Evolutionary conservation across 768 basidiomycete genomes (phyloP), one percentile per base, ranked within the genome.

Genomic region (Lactarius evosmus): DNA sequence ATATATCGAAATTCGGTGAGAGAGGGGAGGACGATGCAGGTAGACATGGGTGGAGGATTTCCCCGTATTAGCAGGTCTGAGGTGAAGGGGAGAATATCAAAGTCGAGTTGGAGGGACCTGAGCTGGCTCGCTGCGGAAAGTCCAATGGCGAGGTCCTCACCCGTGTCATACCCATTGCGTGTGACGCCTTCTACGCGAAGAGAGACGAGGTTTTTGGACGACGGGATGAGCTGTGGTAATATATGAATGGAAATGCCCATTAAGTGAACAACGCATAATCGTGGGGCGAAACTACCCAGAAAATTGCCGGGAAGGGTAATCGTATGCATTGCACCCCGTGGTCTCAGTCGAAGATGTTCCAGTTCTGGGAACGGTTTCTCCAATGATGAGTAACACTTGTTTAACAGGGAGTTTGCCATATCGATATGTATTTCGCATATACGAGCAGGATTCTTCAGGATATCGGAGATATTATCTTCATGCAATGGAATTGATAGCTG

Each of bases 181-280:
- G 52, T 40, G 16, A 55, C 34, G 6, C 41, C 12, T 17, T 46
- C 53, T 11, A 61, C 40, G 12, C 41, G 53, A 55, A 61, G 52
- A 19, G 60, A 61, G 7, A 17, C 22, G 17, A 61, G 11, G 40
- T 55, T 30, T 22, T 19, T 40, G 17, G 60, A 54, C 2, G 32
- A 54, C 4, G 44, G 46, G 33, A 61, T 40, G 41, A 55, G 41
- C n/a, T 16, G 30, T 34, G 52, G 60, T 34, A 61, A 22, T 34
- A 40, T 44, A 25, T 52, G 60, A 9, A 55, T 34, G 14, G 60
- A 22, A 12, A 32, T 44, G 30, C 22, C 30, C 0, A 29, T 30
- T 3, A 61, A 17, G 41, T 55, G 60, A 44, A 61, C 27, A 11
- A 44, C 60, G 8, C 32, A 53, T 16, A 61, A 32, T 55, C 16